phyloP scores from a whole-genome alignment of 495 filamentous ascomycete species.

The Copromyces sp. region DNA sequence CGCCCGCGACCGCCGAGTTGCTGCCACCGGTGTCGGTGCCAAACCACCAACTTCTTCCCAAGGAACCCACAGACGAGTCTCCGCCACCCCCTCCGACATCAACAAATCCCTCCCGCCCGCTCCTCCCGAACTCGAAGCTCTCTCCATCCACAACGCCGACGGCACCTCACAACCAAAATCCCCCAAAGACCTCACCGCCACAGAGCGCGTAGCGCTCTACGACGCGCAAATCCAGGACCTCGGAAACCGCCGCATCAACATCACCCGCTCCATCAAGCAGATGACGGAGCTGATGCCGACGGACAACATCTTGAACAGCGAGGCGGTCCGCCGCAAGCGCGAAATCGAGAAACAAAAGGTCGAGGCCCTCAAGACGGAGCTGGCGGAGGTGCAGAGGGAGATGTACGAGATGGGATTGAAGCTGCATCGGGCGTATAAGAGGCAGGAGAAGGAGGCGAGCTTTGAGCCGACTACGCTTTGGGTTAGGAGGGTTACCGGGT shows the following conservation, averaged over 20 bases:
- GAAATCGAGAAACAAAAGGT: conserved; percentile 66
- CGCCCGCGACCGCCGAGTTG: conserved; percentile 7
- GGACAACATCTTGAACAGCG: conserved; percentile 37
- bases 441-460: conserved; percentile 50
- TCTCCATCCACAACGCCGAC: neutral
- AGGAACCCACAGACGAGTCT: conserved; percentile 3
- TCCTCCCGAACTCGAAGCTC: conserved; percentile 32
- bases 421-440: conserved; percentile 70
- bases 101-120: conserved; percentile 49
- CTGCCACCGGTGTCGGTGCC: neutral
- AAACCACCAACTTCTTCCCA: too few species aligned
- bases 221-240: conserved; percentile 59
- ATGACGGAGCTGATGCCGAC: conserved; percentile 55
- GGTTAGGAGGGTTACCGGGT: conserved; percentile 58
- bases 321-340: conserved; percentile 37
- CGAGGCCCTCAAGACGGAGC: conserved; percentile 56
- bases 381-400: conserved; percentile 69
- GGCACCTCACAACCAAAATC: neutral
- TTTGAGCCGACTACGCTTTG: conserved; percentile 67
- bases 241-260: conserved; percentile 54
- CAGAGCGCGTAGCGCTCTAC: conserved; percentile 55
- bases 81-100: conserved; percentile 21
- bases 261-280: conserved; percentile 61
- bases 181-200: conserved; percentile 34
- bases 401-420: conserved; percentile 81